Evolutionary conservation across 169 alveolate species (phyloP).

Genomic region (Plasmodium coatneyi): DNA sequence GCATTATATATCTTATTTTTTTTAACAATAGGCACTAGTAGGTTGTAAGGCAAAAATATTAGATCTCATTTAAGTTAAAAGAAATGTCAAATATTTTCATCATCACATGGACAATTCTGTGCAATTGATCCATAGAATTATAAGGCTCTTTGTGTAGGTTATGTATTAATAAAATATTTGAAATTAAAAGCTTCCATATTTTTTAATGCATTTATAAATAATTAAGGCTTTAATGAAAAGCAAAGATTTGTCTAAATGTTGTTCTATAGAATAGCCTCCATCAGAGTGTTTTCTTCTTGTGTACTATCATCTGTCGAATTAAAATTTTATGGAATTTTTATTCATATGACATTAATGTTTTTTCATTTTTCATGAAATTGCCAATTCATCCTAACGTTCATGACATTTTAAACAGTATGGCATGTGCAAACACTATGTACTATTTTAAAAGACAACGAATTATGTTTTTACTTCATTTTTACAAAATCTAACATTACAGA

Average conservation of each 20-base stretch:
- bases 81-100: not conserved
- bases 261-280: not conserved
- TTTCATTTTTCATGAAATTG: not conserved
- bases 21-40: not conserved
- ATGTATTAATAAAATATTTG: not conserved
- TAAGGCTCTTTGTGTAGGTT: not conserved
- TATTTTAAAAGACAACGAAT: not conserved
- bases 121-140: not conserved
- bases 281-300: not conserved
- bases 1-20: not conserved
- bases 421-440: not conserved
- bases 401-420: not conserved
- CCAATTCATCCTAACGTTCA: conserved; percentile 2
- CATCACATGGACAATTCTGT: not conserved
- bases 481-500: not conserved
- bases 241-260: not conserved
- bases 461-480: not conserved
- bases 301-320: not conserved
- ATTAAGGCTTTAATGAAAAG: not conserved
- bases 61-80: not conserved
- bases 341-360: not conserved
- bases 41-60: not conserved
- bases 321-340: not conserved
- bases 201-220: not conserved
- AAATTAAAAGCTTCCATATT: not conserved